phyloP scores from a whole-genome alignment of 2,329 filamentous ascomycete species.

The Exophiala spinifera region DNA sequence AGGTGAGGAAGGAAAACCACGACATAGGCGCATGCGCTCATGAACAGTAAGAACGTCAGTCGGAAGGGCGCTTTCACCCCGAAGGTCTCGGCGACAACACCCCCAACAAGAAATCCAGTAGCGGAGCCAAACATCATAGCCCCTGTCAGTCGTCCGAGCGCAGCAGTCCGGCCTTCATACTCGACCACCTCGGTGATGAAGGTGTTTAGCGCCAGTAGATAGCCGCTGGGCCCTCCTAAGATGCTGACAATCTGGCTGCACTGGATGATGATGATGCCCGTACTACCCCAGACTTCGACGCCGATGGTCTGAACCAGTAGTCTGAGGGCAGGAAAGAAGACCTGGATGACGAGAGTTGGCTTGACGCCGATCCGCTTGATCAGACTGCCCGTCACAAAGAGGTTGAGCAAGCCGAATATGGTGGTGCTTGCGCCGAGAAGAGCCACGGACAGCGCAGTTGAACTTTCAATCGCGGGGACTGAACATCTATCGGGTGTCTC shows the following conservation, averaged over 20 bases:
- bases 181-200: constrained; percentile 64
- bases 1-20: constrained; percentile 49
- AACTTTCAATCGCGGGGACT: constrained; percentile 60
- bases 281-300: constrained; percentile 58
- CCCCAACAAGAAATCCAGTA: constrained; percentile 63
- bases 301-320: constrained; percentile 63
- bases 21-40: constrained; percentile 43
- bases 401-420: constrained; percentile 63
- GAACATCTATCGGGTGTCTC: constrained; percentile 52
- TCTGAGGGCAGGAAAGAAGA: constrained; percentile 62
- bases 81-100: constrained; percentile 61
- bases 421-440: constrained; percentile 66
- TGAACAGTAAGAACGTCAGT: constrained; percentile 58
- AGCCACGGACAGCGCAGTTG: constrained; percentile 62
- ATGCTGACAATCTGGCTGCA: constrained; percentile 65
- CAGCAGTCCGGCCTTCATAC: constrained; percentile 58
- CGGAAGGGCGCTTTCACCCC: constrained; percentile 65
- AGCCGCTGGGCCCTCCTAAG: constrained; percentile 66
- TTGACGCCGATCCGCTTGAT: constrained; percentile 66
- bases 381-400: constrained; percentile 65
- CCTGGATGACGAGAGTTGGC: constrained; percentile 59
- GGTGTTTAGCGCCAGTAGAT: constrained; percentile 66
- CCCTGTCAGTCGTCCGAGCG: constrained; percentile 65
- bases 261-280: constrained; percentile 68
- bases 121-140: constrained; percentile 65